Evolutionary conservation across 2,329 filamentous ascomycete genomes (phyloP).

Genomic region (Aspergillus caelatus): DNA sequence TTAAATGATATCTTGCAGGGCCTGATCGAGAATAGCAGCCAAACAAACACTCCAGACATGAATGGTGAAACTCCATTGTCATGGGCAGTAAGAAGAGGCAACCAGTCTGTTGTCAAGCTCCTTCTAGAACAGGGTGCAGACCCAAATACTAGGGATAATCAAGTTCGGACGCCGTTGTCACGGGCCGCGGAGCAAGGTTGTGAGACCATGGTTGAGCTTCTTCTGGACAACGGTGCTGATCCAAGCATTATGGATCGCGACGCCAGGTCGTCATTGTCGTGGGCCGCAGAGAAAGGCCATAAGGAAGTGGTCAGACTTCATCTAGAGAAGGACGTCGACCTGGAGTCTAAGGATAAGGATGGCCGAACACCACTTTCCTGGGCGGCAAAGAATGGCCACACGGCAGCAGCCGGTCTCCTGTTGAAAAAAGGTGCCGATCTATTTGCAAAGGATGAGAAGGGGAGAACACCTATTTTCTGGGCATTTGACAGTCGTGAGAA

Average conservation of each 20-base stretch:
- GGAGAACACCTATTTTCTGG: background rate
- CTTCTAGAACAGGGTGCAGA: background rate
- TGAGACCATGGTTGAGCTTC: background rate
- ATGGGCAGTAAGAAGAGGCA: background rate
- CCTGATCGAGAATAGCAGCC: background rate
- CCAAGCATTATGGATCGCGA: background rate
- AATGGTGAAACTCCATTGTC: background rate
- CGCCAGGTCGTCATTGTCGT: background rate
- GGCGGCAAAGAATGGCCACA: background rate
- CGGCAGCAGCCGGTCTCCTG: background rate
- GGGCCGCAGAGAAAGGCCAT: background rate
- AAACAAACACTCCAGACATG: too few relatives aligned
- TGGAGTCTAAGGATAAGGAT: background rate
- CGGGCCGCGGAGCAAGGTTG: background rate
- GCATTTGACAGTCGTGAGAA: too few relatives aligned
- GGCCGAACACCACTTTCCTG: background rate
- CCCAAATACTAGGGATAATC: background rate
- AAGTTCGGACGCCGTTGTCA: background rate
- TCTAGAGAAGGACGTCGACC: background rate
- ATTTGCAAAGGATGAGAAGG: background rate
- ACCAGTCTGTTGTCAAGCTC: background rate
- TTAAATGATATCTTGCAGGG: background rate
- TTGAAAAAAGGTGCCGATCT: background rate
- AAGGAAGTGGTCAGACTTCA: background rate
- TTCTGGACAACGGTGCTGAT: background rate